Percentiles rank a stretch among this genome's conserved stretches.
Conservation (phyloP, 2,329 filamentous ascomycete species). For the Bisporella sp. region DNA sequence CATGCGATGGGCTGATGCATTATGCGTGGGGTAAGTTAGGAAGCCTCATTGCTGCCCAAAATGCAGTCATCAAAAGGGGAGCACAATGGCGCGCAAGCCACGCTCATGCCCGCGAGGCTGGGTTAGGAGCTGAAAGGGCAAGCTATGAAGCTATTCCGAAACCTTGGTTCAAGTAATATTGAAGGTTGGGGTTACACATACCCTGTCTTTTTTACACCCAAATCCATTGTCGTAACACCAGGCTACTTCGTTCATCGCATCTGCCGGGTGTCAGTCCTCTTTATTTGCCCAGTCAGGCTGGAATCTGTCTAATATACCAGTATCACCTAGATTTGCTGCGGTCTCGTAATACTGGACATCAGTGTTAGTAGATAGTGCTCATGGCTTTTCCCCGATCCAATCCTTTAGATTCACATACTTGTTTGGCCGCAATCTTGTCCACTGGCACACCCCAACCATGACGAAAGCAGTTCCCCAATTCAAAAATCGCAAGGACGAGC, state of each 20-base stretch:
- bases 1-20: constrained; percentile 28
- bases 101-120: constrained; percentile 18
- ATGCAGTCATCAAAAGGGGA: constrained; percentile 21
- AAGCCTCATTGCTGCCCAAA: constrained; percentile 39
- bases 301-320: constrained; percentile 41
- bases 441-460: constrained; percentile 89
- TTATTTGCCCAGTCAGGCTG: constrained; percentile 9
- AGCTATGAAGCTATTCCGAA: constrained; percentile 19
- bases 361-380: neutral
- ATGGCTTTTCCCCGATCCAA: constrained; percentile 19
- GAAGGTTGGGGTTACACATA: constrained; percentile 41
- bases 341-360: constrained; percentile 85
- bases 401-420: constrained; percentile 38
- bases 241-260: constrained; percentile 94
- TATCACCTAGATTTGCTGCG: constrained; percentile 91
- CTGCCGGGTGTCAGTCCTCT: constrained; percentile 36
- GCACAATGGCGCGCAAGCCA: constrained; percentile 19
- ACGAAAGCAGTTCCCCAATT: constrained; percentile 87
- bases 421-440: constrained; percentile 77
- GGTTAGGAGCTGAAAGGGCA: constrained; percentile 10
- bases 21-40: constrained; percentile 13
- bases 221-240: constrained; percentile 98
- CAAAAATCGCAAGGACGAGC: constrained; percentile 91
- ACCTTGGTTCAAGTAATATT: constrained; percentile 6
- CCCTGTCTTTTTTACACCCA: constrained; percentile 97